Evolutionary conservation across 495 filamentous ascomycete genomes (phyloP).

Genomic region (Hypoxylon rickii): DNA sequence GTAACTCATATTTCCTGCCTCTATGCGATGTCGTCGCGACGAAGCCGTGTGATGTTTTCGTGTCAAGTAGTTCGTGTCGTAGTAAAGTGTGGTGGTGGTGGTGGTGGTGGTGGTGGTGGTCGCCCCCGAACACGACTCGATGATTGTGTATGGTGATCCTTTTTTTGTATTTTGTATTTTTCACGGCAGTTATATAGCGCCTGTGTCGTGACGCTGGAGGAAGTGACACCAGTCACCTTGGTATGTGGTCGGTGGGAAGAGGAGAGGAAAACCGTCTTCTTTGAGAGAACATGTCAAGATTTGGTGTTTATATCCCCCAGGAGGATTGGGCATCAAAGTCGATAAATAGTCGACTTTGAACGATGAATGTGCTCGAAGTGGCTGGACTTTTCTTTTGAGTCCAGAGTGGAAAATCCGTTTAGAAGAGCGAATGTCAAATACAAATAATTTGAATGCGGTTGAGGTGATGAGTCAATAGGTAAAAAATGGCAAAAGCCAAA

Average conservation of each 20-base stretch:
- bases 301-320: constrained; percentile 44
- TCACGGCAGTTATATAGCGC: constrained; percentile 40
- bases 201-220: constrained; percentile 53
- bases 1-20: constrained; percentile 49
- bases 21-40: constrained; percentile 37
- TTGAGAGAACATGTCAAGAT: constrained; percentile 56
- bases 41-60: constrained; percentile 13
- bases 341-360: constrained; percentile 34
- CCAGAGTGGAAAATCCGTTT: constrained; percentile 34
- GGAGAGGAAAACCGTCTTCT: constrained; percentile 53
- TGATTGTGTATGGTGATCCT: constrained; percentile 19
- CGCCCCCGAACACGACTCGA: constrained; percentile 29
- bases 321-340: constrained; percentile 40
- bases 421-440: constrained; percentile 21
- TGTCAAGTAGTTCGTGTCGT: constrained; percentile 9
- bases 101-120: no score
- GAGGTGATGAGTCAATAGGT: constrained; percentile 34
- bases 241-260: constrained; percentile 61
- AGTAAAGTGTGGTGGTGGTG: constrained; percentile 5
- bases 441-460: constrained; percentile 29
- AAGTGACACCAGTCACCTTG: constrained; percentile 59
- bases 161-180: constrained; percentile 30
- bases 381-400: constrained; percentile 33
- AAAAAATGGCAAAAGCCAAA: constrained; percentile 39
- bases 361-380: constrained; percentile 35